Percentiles rank a stretch among this genome's conserved stretches.
phyloP scores from a whole-genome alignment of 345 rosid species.

The Salix arbutifolia region DNA sequence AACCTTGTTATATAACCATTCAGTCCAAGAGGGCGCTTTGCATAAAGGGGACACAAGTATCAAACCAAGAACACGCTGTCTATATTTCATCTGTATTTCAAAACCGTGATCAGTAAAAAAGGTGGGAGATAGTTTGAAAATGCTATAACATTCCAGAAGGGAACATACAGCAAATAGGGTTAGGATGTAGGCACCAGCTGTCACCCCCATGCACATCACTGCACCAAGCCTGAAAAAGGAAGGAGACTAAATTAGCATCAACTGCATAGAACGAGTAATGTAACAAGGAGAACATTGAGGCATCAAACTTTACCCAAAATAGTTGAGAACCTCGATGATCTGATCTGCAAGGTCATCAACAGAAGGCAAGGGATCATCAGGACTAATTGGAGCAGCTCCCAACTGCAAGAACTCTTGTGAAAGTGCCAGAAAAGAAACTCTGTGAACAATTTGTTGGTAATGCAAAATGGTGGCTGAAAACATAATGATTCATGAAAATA shows the following conservation, averaged over 20 bases:
- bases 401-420: conserved; percentile 84
- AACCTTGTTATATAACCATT: conserved; percentile 39
- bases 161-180: conserved; percentile 86
- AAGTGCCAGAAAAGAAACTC: conserved; percentile 47
- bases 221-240: conserved; percentile 64
- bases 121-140: not conserved
- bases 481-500: not conserved
- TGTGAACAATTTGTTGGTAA: conserved; percentile 14
- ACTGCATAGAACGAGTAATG: not conserved
- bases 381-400: conserved; percentile 68
- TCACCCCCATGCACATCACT: conserved; percentile 98
- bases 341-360: conserved; percentile 94
- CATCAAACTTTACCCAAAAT: conserved; percentile 57
- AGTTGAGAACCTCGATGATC: conserved; percentile 86
- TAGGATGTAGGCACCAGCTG: conserved; percentile 92
- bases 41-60: conserved; percentile 94
- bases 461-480: not conserved
- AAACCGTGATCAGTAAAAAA: not conserved
- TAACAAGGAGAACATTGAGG: not conserved
- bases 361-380: conserved; percentile 55
- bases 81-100: conserved; percentile 73
- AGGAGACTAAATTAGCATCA: not conserved
- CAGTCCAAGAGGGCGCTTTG: conserved; percentile 91
- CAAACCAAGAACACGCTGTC: conserved; percentile 79
- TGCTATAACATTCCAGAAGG: conserved; percentile 7